A percentile compares a stretch with the other conserved stretches of the same genome.
Evolutionary conservation across 1,139 yeast genomes (phyloP).

Genomic region (Geotrichum cucujoidarum): DNA sequence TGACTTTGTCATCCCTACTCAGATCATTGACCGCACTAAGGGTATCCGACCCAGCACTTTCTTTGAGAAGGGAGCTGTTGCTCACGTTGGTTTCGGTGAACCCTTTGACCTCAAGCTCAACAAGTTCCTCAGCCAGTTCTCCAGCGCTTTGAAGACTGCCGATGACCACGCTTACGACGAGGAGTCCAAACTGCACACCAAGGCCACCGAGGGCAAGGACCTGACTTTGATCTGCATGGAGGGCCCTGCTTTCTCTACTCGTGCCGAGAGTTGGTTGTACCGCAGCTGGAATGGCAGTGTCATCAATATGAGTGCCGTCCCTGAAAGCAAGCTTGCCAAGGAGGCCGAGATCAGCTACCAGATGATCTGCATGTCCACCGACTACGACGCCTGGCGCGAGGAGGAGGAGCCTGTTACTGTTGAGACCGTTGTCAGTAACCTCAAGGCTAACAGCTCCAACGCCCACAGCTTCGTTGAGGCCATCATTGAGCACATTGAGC

Average conservation of each 20-base stretch:
- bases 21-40: constrained; percentile 92
- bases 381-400: constrained; percentile 97
- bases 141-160: constrained; percentile 53
- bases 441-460: constrained; percentile 80
- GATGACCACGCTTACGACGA: constrained; percentile 23
- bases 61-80: constrained; percentile 89
- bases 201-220: constrained; percentile 52
- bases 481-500: constrained; percentile 62
- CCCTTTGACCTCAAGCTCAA: constrained; percentile 81
- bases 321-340: constrained; percentile 93
- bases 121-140: constrained; percentile 54
- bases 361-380: constrained; percentile 98
- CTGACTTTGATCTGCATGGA: constrained; percentile 93
- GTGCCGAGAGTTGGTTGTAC: constrained; percentile 93
- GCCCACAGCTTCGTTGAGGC: constrained; percentile 74
- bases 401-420: constrained; percentile 94
- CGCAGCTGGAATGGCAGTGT: constrained; percentile 90
- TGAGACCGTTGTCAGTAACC: constrained; percentile 87
- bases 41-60: constrained; percentile 89
- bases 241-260: constrained; percentile 95
- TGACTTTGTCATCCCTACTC: constrained; percentile 92
- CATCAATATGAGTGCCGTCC: constrained; percentile 93
- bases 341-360: constrained; percentile 97
- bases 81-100: constrained; percentile 96
- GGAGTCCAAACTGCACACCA: constrained; percentile 49